Evolutionary conservation across 441 rosid species (phyloP).

Genomic region (Daphne laureola): DNA sequence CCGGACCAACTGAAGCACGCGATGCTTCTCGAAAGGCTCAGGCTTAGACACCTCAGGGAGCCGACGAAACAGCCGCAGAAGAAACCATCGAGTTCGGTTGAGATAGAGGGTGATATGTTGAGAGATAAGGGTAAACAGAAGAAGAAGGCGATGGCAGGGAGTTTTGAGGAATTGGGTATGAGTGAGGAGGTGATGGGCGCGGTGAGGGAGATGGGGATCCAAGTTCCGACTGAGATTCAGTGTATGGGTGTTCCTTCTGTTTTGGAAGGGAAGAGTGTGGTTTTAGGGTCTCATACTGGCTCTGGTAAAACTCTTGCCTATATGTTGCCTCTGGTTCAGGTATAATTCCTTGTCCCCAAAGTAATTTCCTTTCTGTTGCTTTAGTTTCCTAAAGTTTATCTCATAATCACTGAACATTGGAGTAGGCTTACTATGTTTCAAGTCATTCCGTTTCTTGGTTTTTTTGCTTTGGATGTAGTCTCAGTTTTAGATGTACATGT

Average conservation of each 20-base stretch:
- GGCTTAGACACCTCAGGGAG: conserved; percentile 60
- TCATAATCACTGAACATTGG: too few species aligned
- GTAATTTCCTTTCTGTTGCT: conserved; percentile 1
- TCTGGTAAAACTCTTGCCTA: conserved; percentile 94
- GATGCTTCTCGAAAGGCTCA: conserved; percentile 71
- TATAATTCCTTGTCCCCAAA: conserved; percentile 4
- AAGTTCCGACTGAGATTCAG: conserved; percentile 93
- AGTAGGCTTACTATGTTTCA: too few species aligned
- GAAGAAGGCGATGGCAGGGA: conserved; percentile 38
- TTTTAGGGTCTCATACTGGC: conserved; percentile 94
- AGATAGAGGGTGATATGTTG: conserved; percentile 10
- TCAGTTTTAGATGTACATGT: too few species aligned
- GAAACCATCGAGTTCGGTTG: conserved; percentile 18
- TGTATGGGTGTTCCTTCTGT: conserved; percentile 80
- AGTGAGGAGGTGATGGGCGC: conserved; percentile 76
- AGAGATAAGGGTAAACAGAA: conserved; percentile 26
- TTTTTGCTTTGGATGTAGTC: too few species aligned
- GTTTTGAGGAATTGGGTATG: conserved; percentile 71
- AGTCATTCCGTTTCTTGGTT: too few species aligned
- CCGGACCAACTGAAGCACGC: conserved; percentile 57
- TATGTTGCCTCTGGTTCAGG: conserved; percentile 92
- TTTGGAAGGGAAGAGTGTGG: conserved; percentile 72
- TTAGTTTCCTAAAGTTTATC: not conserved
- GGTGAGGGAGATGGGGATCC: conserved; percentile 63
- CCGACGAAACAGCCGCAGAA: conserved; percentile 30